Conservation (phyloP, 257 asterid genomes). For the Nicotiana attenuata region DNA sequence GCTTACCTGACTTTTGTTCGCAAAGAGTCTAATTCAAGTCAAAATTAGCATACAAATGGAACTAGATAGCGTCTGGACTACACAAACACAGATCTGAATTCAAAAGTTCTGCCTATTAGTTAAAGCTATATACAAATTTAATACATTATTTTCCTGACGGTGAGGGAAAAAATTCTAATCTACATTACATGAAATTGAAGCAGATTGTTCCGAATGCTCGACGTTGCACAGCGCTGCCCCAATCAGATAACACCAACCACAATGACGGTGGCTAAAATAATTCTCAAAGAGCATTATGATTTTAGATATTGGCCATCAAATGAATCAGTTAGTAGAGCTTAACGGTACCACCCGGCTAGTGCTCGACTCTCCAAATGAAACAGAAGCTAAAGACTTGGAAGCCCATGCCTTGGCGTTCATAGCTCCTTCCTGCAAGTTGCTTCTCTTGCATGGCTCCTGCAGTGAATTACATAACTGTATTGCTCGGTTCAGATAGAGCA, state of each 20-base stretch:
- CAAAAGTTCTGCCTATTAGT: conserved; percentile 10
- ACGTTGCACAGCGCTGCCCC: conserved; percentile 13
- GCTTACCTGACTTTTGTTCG: conserved; percentile 1
- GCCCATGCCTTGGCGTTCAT: conserved; percentile 85
- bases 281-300: conserved; percentile 19
- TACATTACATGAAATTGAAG: conserved; percentile 33
- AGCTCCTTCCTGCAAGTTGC: conserved; percentile 86
- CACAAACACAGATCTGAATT: conserved; percentile 4
- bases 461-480: conserved; percentile 46
- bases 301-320: conserved; percentile 14
- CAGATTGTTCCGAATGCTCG: conserved; percentile 20
- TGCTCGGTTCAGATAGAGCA: conserved; percentile 42
- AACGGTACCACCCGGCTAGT: conserved; percentile 39
- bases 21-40: neutral
- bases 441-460: conserved; percentile 64
- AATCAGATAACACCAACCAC: conserved; percentile 17
- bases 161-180: conserved; percentile 29
- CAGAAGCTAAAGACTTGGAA: conserved; percentile 70
- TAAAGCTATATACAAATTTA: conserved; percentile 29
- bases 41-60: neutral
- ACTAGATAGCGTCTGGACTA: neutral
- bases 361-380: conserved; percentile 68
- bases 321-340: conserved; percentile 18
- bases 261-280: conserved; percentile 19
- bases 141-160: conserved; percentile 13